Evolutionary conservation across 495 filamentous ascomycete genomes (phyloP).

Genomic region (Lasiosphaeris hirsuta): DNA sequence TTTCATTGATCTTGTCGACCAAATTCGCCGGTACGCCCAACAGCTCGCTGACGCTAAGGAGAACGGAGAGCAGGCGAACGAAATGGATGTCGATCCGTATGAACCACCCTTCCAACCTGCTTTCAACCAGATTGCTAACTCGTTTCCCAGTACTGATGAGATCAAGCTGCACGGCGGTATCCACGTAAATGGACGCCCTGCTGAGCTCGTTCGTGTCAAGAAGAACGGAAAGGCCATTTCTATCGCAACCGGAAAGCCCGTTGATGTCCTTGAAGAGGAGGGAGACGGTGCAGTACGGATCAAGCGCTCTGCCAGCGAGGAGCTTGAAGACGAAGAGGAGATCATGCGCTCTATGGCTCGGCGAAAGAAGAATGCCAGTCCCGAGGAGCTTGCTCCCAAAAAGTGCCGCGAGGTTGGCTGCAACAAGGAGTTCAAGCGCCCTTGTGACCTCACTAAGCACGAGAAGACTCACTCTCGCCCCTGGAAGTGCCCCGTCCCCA

Average conservation of each 20-base stretch:
- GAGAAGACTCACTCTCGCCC: constrained; percentile 95
- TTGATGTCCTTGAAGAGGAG: constrained; percentile 49
- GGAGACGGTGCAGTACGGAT: constrained; percentile 41
- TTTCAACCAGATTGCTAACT: constrained; percentile 39
- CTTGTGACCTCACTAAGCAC: constrained; percentile 91
- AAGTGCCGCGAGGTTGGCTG: constrained; percentile 64
- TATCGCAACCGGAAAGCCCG: constrained; percentile 56
- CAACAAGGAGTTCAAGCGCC: constrained; percentile 86
- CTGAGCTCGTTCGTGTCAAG: constrained; percentile 70
- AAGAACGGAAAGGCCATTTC: constrained; percentile 76
- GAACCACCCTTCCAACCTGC: constrained; percentile 12
- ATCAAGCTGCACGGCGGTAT: constrained; percentile 74
- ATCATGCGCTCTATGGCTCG: constrained; percentile 85
- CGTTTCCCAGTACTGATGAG: constrained; percentile 53
- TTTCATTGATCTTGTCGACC: constrained; percentile 88
- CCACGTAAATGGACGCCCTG: constrained; percentile 69
- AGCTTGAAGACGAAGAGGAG: constrained; percentile 65
- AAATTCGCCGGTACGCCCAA: constrained; percentile 71
- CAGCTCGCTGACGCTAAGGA: constrained; percentile 51
- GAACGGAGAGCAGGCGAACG: constrained; percentile 41
- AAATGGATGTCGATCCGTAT: constrained; percentile 56
- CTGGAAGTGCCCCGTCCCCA: constrained; percentile 78
- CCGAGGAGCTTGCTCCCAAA: constrained; percentile 71
- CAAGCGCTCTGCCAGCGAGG: constrained; percentile 61
- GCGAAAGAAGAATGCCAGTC: constrained; percentile 72